phyloP scores from a whole-genome alignment of 1,284 basidiomycete species.

The Ceraceosorus guamensis region DNA sequence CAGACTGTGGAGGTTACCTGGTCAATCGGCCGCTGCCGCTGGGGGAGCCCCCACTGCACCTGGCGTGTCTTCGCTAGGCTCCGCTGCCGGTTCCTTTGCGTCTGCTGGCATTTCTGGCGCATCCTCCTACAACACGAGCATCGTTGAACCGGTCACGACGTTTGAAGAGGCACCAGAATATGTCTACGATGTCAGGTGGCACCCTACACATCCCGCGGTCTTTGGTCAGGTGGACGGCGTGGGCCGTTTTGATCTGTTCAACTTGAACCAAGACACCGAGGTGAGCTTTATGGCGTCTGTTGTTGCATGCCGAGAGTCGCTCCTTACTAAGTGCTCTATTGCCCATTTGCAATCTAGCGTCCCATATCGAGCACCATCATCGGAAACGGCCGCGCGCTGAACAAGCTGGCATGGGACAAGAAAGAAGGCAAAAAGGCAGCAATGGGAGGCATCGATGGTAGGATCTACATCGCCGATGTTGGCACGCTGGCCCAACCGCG shows the following conservation, averaged over 20 bases:
- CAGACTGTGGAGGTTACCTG: constrained; percentile 30
- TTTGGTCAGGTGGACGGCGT: constrained; percentile 91
- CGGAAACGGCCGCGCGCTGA: constrained; percentile 66
- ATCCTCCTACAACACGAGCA: constrained; percentile 1
- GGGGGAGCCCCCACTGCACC: background rate
- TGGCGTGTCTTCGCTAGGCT: background rate
- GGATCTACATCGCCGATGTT: constrained; percentile 73
- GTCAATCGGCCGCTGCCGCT: constrained; percentile 5
- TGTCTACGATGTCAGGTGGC: constrained; percentile 98
- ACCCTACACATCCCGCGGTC: constrained; percentile 83
- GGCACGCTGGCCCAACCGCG: constrained; percentile 11
- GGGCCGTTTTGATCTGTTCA: constrained; percentile 93
- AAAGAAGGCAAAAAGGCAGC: constrained; percentile 76
- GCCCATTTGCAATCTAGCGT: background rate
- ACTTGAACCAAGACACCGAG: constrained; percentile 88
- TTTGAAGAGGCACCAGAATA: constrained; percentile 95
- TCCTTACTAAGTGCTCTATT: background rate
- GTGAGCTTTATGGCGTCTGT: constrained; percentile 52
- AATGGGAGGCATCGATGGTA: constrained; percentile 82
- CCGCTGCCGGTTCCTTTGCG: too few species aligned
- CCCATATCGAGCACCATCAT: constrained; percentile 29
- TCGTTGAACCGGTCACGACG: constrained; percentile 50
- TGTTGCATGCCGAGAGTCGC: background rate
- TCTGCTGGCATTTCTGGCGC: background rate
- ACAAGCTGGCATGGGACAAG: constrained; percentile 89